Evolutionary conservation across 495 filamentous ascomycete genomes (phyloP).

Genomic region (Neurospora tetrasperma): DNA sequence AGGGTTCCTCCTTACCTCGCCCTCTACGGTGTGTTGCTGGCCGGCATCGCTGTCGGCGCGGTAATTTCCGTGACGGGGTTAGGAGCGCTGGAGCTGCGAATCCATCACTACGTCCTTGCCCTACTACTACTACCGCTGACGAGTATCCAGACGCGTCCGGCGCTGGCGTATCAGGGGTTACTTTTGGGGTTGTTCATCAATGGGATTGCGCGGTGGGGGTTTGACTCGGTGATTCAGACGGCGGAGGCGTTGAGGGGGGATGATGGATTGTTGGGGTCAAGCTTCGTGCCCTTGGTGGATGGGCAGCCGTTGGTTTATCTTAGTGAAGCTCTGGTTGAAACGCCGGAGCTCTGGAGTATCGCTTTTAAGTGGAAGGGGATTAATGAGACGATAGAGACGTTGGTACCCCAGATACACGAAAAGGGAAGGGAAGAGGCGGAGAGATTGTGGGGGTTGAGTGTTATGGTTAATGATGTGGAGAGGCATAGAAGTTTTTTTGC

Average conservation of each 20-base stretch:
- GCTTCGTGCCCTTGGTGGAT: conserved; percentile 50
- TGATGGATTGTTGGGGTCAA: conserved; percentile 54
- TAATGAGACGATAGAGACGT: background rate
- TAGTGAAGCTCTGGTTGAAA: background rate
- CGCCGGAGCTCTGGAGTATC: conserved; percentile 21
- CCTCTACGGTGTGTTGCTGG: conserved; percentile 55
- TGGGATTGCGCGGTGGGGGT: conserved; percentile 87
- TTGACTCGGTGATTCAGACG: conserved; percentile 80
- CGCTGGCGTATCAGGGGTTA: conserved; percentile 76
- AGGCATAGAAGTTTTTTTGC: conserved; percentile 16
- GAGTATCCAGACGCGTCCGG: conserved; percentile 67
- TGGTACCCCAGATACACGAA: background rate
- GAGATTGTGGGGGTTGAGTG: conserved; percentile 13
- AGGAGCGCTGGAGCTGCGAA: conserved; percentile 59
- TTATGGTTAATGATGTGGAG: conserved; percentile 24
- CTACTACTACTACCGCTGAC: conserved; percentile 74
- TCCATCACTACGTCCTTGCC: conserved; percentile 93
- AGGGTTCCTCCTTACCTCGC: conserved; percentile 56
- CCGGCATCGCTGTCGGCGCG: conserved; percentile 50
- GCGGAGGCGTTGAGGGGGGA: conserved; percentile 50
- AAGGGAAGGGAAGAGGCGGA: background rate
- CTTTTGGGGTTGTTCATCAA: conserved; percentile 86
- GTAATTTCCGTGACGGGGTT: conserved; percentile 43
- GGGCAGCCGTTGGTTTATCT: conserved; percentile 30
- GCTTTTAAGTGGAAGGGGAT: conserved; percentile 44